These are phyloP conservation scores for Elaphomyces granulatus DNA, from an alignment of 495 filamentous ascomycete species.

Conservation along the genomic window DNA sequence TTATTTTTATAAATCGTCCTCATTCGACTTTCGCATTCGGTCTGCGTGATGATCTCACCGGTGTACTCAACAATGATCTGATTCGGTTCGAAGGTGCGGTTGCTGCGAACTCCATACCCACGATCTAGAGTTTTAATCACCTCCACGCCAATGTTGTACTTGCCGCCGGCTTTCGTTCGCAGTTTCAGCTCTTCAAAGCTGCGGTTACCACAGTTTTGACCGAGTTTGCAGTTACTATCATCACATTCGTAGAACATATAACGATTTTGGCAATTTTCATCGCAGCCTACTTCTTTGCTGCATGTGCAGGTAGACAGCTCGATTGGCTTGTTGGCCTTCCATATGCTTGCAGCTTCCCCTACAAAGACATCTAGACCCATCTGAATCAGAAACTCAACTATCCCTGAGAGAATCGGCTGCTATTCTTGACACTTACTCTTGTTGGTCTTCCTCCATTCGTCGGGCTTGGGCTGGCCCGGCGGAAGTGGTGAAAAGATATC, in stretches of 20 bases:
- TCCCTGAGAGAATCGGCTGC: not conserved
- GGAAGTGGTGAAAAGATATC: slow-evolving; percentile 79
- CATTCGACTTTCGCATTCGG: slow-evolving; percentile 88
- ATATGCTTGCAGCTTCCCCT: slow-evolving; percentile 70
- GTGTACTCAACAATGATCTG: slow-evolving; percentile 98
- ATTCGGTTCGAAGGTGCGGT: slow-evolving; percentile 70
- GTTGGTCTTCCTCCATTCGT: slow-evolving; percentile 79
- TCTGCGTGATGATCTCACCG: slow-evolving; percentile 90
- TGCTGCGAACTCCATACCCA: slow-evolving; percentile 82
- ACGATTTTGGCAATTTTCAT: slow-evolving; percentile 79
- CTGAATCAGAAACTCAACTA: not conserved
- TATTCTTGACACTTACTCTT: slow-evolving; percentile 48
- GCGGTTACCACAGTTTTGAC: slow-evolving; percentile 66
- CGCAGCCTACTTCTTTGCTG: slow-evolving; percentile 61
- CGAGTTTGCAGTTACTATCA: slow-evolving; percentile 69
- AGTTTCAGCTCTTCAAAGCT: slow-evolving; percentile 68
- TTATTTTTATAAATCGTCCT: slow-evolving; percentile 82
- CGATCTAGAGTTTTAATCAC: slow-evolving; percentile 80
- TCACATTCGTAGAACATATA: slow-evolving; percentile 98
- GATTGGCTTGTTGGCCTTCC: slow-evolving; percentile 63
- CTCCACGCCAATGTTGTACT: slow-evolving; percentile 84
- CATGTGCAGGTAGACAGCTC: slow-evolving; percentile 75
- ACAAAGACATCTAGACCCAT: slow-evolving; percentile 63
- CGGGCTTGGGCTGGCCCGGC: slow-evolving; percentile 72
- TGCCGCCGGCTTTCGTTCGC: slow-evolving; percentile 60